Evolutionary conservation across 805 yeast species (phyloP), one percentile per base, ranked within the genome.

Genomic region (Tetrapisispora namnaoensis): DNA sequence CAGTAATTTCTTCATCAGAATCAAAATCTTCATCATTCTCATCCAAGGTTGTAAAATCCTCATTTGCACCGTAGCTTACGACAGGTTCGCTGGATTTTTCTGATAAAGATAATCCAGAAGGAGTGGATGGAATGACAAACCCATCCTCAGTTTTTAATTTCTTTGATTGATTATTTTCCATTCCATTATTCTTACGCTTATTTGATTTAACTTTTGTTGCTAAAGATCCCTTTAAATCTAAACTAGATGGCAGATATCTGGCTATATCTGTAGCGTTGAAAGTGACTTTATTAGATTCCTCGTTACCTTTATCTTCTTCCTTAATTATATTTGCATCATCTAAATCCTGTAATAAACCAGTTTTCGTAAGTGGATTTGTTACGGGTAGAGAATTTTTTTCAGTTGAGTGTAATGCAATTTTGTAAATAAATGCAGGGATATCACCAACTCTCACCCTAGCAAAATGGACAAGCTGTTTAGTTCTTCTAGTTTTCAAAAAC

Each of bases 401-500:
- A 18, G 85, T 70, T 37, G 75, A 60, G 17, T 65, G 55, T 49
- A 93, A 73, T 3, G 82, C 79, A 11, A 72, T 63, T 42, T 72
- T 71, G 61, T 86, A 91, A 11, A 93, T 73, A 41, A 71, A 65
- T 0, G 93, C 73, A 0, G 95, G 73, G 2, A 84, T 64, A 7
- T 73, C 66, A 2, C 98, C 98, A 32, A 89, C 66, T 47, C 87
- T 74, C 42, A 83, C 82, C 30, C 74, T 71, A 14, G 83, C 84
- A 45, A 84, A 73, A 34, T 77, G 77, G 1, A 71, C 77, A 16
- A 93, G 71, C 55, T 84, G 84, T 42, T 70, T 63, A 11, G 84
- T 74, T 54, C 97, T 75, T 57, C 82, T 72, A 34, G 76, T 67
- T 59, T 87, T 83, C 46, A 85, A 72, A 56, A 77, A 89, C 55